Evolutionary conservation across 2,329 filamentous ascomycete genomes (phyloP).

Genomic region (Zymoseptoria brevis): DNA sequence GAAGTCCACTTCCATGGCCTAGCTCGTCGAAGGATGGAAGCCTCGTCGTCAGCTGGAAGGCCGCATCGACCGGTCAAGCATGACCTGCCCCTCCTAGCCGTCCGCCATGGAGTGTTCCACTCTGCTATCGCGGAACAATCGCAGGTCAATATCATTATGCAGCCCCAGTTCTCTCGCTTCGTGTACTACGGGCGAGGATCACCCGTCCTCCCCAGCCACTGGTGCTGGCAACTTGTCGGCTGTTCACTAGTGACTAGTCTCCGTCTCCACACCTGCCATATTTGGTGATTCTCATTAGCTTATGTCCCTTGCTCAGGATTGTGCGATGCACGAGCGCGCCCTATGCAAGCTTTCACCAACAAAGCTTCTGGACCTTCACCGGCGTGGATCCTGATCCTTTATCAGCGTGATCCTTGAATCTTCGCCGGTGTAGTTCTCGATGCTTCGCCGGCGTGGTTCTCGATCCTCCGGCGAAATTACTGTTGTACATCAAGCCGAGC

Average conservation of each 20-base stretch:
- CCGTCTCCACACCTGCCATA: not conserved
- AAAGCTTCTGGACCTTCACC: not conserved
- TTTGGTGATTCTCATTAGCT: no score
- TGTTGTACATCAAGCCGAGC: not conserved
- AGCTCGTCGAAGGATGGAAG: not conserved
- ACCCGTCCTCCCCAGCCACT: not conserved
- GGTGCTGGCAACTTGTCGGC: not conserved
- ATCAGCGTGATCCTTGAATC: not conserved
- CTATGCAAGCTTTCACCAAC: not conserved
- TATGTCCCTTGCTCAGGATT: not conserved
- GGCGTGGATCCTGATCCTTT: not conserved
- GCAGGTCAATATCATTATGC: no score
- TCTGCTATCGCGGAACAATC: no score
- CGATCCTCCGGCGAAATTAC: not conserved
- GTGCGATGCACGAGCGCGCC: not conserved
- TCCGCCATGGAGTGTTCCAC: no score
- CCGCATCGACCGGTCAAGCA: not conserved
- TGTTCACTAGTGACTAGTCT: not conserved
- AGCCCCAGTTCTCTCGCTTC: no score
- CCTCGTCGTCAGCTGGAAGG: not conserved
- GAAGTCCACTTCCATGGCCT: not conserved
- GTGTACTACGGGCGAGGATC: no score
- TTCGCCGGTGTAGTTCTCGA: no score
- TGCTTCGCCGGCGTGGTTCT: not conserved
- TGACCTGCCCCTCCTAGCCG: no score